These are phyloP conservation scores for Trametes gibbosa DNA, from an alignment of 768 basidiomycete genomes.

Conservation along the genomic window DNA sequence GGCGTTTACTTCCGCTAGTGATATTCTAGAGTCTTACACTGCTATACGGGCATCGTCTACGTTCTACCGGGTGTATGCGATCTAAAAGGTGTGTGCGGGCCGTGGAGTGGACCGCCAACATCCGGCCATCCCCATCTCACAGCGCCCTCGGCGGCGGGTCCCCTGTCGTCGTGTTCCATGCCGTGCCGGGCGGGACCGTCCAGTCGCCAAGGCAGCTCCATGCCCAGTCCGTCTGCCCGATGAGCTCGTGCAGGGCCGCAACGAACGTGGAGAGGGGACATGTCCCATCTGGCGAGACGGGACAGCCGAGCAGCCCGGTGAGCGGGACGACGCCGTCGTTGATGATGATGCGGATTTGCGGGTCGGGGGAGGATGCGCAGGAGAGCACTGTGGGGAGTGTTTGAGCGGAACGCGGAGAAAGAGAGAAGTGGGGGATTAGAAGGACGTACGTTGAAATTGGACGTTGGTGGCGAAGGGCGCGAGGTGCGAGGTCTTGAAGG, in stretches of 20 bases:
- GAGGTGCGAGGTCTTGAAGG: constrained; percentile 73
- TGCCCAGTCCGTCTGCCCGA: constrained; percentile 65
- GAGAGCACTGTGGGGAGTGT: constrained; percentile 25
- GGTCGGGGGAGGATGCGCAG: constrained; percentile 30
- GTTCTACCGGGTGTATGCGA: no score
- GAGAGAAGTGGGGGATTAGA: not conserved
- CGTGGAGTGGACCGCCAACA: no score
- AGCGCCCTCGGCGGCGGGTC: constrained; percentile 45
- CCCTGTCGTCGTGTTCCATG: constrained; percentile 76
- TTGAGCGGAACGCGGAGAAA: not conserved
- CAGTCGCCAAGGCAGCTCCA: constrained; percentile 79
- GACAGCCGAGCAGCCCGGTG: constrained; percentile 73
- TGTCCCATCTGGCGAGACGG: constrained; percentile 67
- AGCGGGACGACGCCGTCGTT: constrained; percentile 88
- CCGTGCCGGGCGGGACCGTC: constrained; percentile 59
- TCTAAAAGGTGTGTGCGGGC: no score
- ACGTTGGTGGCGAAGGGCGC: constrained; percentile 88
- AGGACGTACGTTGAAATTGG: constrained; percentile 75
- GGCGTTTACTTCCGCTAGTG: no score
- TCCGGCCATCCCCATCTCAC: no score
- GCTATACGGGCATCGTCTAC: no score
- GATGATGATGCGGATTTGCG: constrained; percentile 77
- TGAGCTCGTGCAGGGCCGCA: constrained; percentile 60
- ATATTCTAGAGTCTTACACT: no score
- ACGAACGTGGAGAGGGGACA: constrained; percentile 79